These are phyloP conservation scores for Candida peoriensis DNA, from an alignment of 805 yeast species.

Conservation along the genomic window DNA sequence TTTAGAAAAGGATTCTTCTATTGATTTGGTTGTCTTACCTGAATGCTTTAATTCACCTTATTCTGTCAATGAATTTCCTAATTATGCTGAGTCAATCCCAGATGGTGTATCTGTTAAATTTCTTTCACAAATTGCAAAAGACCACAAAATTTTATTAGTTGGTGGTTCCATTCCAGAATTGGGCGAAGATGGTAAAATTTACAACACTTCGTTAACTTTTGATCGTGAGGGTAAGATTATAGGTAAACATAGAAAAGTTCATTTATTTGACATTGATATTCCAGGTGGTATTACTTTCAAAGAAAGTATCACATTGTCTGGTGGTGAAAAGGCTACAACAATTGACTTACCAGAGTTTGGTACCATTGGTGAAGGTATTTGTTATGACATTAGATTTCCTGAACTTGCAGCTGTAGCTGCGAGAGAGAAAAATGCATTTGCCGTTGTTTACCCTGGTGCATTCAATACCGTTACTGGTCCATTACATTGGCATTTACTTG, in stretches of 20 bases:
- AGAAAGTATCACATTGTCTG: constrained; percentile 72
- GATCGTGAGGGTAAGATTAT: constrained; percentile 72
- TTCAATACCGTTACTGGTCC: constrained; percentile 88
- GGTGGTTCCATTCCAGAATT: constrained; percentile 96
- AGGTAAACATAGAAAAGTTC: constrained; percentile 88
- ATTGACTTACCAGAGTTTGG: constrained; percentile 30
- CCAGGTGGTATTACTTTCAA: constrained; percentile 90
- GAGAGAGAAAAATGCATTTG: constrained; percentile 49
- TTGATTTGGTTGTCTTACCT: constrained; percentile 80
- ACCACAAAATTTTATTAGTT: constrained; percentile 58
- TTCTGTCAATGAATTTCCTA: constrained; percentile 76
- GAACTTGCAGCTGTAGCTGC: constrained; percentile 73
- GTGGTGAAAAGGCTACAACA: constrained; percentile 81
- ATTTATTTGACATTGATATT: constrained; percentile 87
- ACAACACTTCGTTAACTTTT: constrained; percentile 76
- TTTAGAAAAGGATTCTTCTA: constrained; percentile 38
- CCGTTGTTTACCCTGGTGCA: constrained; percentile 80
- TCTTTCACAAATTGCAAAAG: constrained; percentile 62
- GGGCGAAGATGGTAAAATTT: constrained; percentile 46
- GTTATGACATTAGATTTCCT: constrained; percentile 81
- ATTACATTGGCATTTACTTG: constrained; percentile 75
- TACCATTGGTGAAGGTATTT: constrained; percentile 78
- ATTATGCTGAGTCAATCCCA: constrained; percentile 86
- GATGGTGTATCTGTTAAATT: constrained; percentile 62
- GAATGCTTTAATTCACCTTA: constrained; percentile 98